These are phyloP conservation scores for Ganoderma lucidum DNA, from an alignment of 1,284 basidiomycete genomes.

Conservation along the genomic window DNA sequence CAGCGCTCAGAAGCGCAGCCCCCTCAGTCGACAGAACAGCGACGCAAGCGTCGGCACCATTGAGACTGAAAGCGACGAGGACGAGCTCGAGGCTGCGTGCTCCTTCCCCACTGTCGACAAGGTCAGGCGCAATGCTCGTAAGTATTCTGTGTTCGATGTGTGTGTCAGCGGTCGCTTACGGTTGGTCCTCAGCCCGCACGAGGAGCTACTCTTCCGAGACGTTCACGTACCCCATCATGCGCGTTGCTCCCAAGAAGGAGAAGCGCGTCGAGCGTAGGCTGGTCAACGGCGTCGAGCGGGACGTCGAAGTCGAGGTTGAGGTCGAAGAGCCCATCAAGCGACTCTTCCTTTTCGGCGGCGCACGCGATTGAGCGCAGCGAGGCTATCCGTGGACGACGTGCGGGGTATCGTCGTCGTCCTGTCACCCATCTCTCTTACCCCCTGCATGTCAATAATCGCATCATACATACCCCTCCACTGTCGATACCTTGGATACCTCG, in stretches of 20 bases:
- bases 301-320: slow-evolving; percentile 61
- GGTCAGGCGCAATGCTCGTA: slow-evolving; percentile 43
- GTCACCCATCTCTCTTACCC: slow-evolving; percentile 15
- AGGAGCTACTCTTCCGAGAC: slow-evolving; percentile 74
- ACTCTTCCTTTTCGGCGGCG: slow-evolving; percentile 57
- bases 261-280: slow-evolving; percentile 54
- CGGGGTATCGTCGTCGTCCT: slow-evolving; percentile 30
- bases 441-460: slow-evolving; percentile 19
- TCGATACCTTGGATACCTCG: slow-evolving; percentile 36
- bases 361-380: slow-evolving; percentile 24
- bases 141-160: neutral
- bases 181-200: slow-evolving; percentile 55
- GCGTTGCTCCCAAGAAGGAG: slow-evolving; percentile 59
- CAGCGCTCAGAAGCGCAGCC: slow-evolving; percentile 45
- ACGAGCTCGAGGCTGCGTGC: slow-evolving; percentile 28
- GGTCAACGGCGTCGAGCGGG: slow-evolving; percentile 60
- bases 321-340: slow-evolving; percentile 54
- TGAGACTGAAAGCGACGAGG: slow-evolving; percentile 50
- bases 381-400: slow-evolving; percentile 21
- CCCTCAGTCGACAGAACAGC: slow-evolving; percentile 47
- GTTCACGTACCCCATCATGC: slow-evolving; percentile 71
- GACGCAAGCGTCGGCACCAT: slow-evolving; percentile 38
- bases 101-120: slow-evolving; percentile 35
- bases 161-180: slow-evolving; percentile 22
- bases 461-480: slow-evolving; percentile 28